Base-by-base conservation (phyloP, 2,329 filamentous ascomycete species). In the Penicillium corylophilum region DNA sequence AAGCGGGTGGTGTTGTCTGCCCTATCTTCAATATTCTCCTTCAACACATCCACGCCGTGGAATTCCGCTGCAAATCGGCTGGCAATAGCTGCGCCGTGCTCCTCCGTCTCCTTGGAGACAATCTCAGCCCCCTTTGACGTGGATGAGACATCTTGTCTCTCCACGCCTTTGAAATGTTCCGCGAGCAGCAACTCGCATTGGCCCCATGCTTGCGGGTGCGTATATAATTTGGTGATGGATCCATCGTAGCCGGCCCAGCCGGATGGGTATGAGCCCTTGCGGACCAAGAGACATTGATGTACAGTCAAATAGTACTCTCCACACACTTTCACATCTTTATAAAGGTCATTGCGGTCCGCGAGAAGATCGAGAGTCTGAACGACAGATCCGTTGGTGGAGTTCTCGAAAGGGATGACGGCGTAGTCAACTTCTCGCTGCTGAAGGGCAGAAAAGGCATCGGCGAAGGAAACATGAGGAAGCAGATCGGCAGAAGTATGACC, bases 141-240 rank as follows among this genome's bases (percentile, higher is more conserved):
- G 24, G 88, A 94, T 54, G 85, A 88, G 39, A 90, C 87, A 67
- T 97, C 92, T 53, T 93, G 82, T 46, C 86, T 81, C 74, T 95
- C 90, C n/a, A 87, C 79, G 40, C 83, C 83, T 61, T 85, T 85
- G 55, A 96, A 82, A 63, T 89, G 78, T 24, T 79, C 76, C 8
- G 80, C 77, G 23, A 96, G 81, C 72, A 96, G 96, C 8, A 68
- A 72, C 40, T 85, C 85, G 72, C 92, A 96, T 74, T 99, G 94
- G 23, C 91, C 91, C 79, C 94, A 96, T 24, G 91, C 94, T 73
- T 99, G 94, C 9, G 93, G 92, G 72, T 99, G 94, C 22, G 90
- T 94, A 76, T 96, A 95, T 36, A 99, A 73, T 64, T 87, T 86
- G 61, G 80, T 82, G 64, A 97, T 81, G 61, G 87, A 66, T 79